Conservation (phyloP, 352 stramenopile genomes). For the Globisporangium nodosum region DNA sequence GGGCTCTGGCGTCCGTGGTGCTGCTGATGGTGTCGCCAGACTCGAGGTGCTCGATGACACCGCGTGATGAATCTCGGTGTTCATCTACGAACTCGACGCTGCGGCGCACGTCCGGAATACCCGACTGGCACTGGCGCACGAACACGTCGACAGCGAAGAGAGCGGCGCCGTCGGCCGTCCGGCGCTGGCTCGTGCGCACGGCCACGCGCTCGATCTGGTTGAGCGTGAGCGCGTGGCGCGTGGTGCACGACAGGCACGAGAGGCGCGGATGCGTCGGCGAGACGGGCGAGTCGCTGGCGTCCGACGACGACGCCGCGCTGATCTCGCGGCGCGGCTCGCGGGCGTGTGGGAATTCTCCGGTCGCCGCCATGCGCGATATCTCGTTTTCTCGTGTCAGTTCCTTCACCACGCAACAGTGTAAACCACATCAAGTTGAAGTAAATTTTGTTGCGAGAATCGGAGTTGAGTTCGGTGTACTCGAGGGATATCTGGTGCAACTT, state of each 20-base stretch:
- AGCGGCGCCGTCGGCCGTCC: constrained; percentile 29
- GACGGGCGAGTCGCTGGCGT: constrained; percentile 2
- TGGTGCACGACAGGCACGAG: constrained; percentile 28
- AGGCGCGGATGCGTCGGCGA: background rate
- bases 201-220: constrained; percentile 57
- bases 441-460: background rate
- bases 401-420: background rate
- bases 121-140: constrained; percentile 33
- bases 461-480: background rate
- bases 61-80: background rate
- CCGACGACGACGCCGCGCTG: background rate
- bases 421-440: constrained; percentile 2
- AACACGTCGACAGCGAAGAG: constrained; percentile 53
- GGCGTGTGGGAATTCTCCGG: background rate
- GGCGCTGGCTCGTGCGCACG: constrained; percentile 26
- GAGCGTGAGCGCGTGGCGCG: constrained; percentile 42
- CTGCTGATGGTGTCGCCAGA: background rate
- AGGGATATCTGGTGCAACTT: too few relatives aligned
- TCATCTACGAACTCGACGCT: constrained; percentile 12
- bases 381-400: background rate
- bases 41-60: background rate
- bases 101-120: constrained; percentile 25
- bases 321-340: background rate
- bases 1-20: background rate
- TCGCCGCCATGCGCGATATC: background rate